Evolutionary conservation across 2,329 filamentous ascomycete genomes (phyloP).

Genomic region (Sarocladium kiliense): DNA sequence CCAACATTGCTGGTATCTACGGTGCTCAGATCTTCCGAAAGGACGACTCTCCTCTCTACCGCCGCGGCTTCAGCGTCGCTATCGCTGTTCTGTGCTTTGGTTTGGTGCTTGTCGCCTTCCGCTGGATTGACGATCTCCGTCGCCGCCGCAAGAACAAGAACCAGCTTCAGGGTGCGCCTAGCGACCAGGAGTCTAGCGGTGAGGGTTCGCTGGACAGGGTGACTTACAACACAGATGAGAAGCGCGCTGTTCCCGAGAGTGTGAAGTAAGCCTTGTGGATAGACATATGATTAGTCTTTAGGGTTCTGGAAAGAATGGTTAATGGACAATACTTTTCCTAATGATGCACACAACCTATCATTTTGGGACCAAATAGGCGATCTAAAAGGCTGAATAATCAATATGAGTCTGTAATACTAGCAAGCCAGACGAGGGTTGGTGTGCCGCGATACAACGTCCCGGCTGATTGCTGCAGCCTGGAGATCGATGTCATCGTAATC

Average conservation of each 20-base stretch:
- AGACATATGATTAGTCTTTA: not conserved
- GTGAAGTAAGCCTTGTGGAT: not conserved
- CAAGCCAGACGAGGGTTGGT: too few species aligned
- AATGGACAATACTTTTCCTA: not conserved
- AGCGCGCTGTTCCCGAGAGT: not conserved
- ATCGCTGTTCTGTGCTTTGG: slow-evolving; percentile 40
- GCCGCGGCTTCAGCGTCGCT: slow-evolving; percentile 42
- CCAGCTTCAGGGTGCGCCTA: not conserved
- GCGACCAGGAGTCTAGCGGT: not conserved
- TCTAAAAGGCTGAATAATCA: too few species aligned
- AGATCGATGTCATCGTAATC: too few species aligned
- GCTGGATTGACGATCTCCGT: slow-evolving; percentile 36
- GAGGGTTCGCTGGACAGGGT: not conserved
- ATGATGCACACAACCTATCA: too few species aligned
- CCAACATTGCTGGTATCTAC: slow-evolving; percentile 56
- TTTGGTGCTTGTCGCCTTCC: slow-evolving; percentile 31
- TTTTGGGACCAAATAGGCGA: too few species aligned
- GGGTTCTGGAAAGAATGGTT: not conserved
- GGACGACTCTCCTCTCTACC: slow-evolving; percentile 46
- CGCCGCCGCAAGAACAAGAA: slow-evolving; percentile 16
- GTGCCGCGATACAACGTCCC: too few species aligned
- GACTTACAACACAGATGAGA: not conserved
- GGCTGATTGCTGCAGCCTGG: too few species aligned
- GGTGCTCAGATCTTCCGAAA: slow-evolving; percentile 54
- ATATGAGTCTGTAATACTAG: too few species aligned